Evolutionary conservation across 345 rosid genomes (phyloP), one percentile per base, ranked within the genome.

Genomic region (Bruguiera gymnorhiza): DNA sequence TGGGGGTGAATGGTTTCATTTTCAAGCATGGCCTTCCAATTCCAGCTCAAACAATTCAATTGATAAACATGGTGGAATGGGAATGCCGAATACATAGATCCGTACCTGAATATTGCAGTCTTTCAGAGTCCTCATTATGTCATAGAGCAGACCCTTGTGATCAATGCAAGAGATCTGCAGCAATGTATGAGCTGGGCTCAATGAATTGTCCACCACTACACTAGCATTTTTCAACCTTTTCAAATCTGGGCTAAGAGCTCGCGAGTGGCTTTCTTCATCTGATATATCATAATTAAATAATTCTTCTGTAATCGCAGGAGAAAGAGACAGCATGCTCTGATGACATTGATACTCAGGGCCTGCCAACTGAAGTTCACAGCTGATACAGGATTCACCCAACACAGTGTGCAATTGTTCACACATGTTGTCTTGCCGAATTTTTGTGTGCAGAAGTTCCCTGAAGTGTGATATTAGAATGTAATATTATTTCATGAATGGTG

Each of bases 121-220:
- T 79, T 93, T 93, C 76, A 89, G 78, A 75, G 97, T 88, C 76
- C 96, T 84, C 86, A 90, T 59, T 51, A 83, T 80, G 70, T 93
- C 97, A 51, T 90, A 93, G 52, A 90, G 78, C 34, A 93, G 90
- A 46, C 96, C 92, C 82, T 85, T 93, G 78, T 87, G 97, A 82
- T 89, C 84, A 62, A 81, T 80, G 34, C 90, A 93, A 37, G 75
- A 76, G 68, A 90, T 79, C 53, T 87, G 96, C 74, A 93, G 87
- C 82, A 93, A 81, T 0, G 92, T 88, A 64, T 90, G 93, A 71
- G 83, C 85, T 32, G 91, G 96, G 75, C 96, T 90, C 76, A 93
- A 71, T 6, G 85, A 78, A 70, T 93, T 93, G 85, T 93, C 98
- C n/a, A 85, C 55, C 9, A 69, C 77, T 16, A 87, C 79, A 69